Conservation (phyloP, 129 eudicot species). For the Saussurea involucrata region DNA sequence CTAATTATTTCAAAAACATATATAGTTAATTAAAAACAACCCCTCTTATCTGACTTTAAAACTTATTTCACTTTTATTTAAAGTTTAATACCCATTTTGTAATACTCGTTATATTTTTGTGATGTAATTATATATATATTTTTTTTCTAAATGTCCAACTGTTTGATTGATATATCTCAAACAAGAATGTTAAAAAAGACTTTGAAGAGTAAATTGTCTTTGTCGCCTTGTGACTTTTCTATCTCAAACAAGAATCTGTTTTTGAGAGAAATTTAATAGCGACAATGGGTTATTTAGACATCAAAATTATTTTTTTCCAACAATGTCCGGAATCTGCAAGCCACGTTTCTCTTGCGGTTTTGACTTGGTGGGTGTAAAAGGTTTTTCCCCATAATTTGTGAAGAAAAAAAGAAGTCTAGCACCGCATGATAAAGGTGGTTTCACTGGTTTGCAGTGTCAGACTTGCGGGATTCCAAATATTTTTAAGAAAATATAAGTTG, state of each 20-base stretch:
- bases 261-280: too few species aligned
- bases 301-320: too few species aligned
- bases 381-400: too few species aligned
- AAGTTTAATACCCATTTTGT: not conserved
- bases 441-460: too few species aligned
- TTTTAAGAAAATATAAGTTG: too few species aligned
- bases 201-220: not conserved
- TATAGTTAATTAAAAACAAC: not conserved
- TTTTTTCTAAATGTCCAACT: not conserved
- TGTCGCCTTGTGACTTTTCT: conserved; percentile 15
- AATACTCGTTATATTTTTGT: not conserved
- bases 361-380: too few species aligned
- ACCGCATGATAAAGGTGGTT: too few species aligned
- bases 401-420: too few species aligned
- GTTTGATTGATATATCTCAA: not conserved
- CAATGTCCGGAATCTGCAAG: too few species aligned
- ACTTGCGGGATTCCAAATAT: too few species aligned
- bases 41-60: not conserved
- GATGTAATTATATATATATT: not conserved
- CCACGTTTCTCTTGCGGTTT: too few species aligned
- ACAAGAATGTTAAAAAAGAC: not conserved
- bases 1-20: not conserved
- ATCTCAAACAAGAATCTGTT: conserved; percentile 15
- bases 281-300: too few species aligned
- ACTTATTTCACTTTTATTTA: not conserved